These are phyloP conservation scores for Jatropha podagrica DNA, from an alignment of 441 rosid species.

Conservation along the genomic window DNA sequence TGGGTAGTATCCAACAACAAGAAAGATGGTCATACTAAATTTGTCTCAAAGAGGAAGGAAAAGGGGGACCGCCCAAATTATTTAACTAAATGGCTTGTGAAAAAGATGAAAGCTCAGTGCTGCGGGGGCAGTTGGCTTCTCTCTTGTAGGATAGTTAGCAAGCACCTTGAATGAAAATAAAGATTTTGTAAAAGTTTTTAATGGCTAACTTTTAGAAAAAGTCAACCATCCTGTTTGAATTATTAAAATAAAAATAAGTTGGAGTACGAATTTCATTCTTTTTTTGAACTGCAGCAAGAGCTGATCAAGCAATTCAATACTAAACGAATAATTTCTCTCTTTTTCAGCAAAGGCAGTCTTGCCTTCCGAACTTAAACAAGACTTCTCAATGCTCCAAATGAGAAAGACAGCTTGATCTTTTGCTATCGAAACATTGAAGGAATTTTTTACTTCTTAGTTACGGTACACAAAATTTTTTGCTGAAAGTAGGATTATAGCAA, in stretches of 20 bases:
- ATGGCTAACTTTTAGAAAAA: neutral
- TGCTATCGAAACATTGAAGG: neutral
- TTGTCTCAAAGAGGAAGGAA: neutral
- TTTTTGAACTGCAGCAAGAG: no score
- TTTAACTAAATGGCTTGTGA: neutral
- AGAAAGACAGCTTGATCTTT: neutral
- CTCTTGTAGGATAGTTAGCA: neutral
- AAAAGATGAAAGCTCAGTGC: neutral
- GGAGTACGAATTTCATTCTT: neutral
- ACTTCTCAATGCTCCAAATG: neutral
- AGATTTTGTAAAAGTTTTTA: no score
- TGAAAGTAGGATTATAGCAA: no score
- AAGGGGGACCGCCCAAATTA: neutral
- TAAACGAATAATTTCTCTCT: no score
- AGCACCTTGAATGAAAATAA: neutral
- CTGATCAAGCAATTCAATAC: neutral
- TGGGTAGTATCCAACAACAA: neutral
- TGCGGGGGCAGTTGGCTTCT: no score
- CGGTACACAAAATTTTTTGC: no score
- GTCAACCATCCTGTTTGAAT: neutral
- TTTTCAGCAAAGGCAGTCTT: neutral
- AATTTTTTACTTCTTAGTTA: no score
- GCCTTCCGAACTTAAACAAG: neutral
- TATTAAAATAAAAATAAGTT: no score
- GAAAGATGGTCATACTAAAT: neutral